Evolutionary conservation across 2,329 filamentous ascomycete species (phyloP).

Genomic region (Aphanocladium album): DNA sequence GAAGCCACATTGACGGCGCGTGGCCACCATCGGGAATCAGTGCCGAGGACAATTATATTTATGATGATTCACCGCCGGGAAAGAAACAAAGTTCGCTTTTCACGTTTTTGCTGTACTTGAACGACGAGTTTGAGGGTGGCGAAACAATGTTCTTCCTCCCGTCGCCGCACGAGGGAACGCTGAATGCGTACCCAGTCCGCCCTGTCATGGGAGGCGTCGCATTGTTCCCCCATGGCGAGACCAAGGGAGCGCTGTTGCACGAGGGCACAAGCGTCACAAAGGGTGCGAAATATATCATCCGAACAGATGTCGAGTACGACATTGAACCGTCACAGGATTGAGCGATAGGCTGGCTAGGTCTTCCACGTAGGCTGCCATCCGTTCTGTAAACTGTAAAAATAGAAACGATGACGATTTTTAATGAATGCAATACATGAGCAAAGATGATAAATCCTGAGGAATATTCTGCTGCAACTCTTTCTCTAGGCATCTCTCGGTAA

Average conservation of each 20-base stretch:
- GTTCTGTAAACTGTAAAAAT: neutral
- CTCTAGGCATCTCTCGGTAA: no score
- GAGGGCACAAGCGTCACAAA: slow-evolving; percentile 66
- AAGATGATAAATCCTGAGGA: neutral
- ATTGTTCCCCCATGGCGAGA: slow-evolving; percentile 66
- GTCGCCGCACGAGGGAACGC: slow-evolving; percentile 55
- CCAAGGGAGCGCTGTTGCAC: slow-evolving; percentile 59
- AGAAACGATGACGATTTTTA: neutral
- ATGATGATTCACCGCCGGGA: slow-evolving; percentile 56
- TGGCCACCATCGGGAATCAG: slow-evolving; percentile 67
- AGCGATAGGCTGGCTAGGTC: no score
- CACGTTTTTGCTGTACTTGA: slow-evolving; percentile 65
- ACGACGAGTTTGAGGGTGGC: slow-evolving; percentile 66
- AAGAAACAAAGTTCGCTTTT: slow-evolving; percentile 63
- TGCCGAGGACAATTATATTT: slow-evolving; percentile 54
- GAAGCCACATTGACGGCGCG: slow-evolving; percentile 65
- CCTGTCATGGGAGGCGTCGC: slow-evolving; percentile 65
- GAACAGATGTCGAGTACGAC: slow-evolving; percentile 68
- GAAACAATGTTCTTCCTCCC: slow-evolving; percentile 69
- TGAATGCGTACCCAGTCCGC: slow-evolving; percentile 65
- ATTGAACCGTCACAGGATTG: slow-evolving; percentile 33
- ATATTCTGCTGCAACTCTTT: no score
- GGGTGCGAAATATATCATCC: slow-evolving; percentile 63
- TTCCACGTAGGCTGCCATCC: neutral
- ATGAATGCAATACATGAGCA: neutral